Base-by-base conservation (phyloP, 2,329 filamentous ascomycete species). In the Pseudogymnoascus verrucosus region DNA sequence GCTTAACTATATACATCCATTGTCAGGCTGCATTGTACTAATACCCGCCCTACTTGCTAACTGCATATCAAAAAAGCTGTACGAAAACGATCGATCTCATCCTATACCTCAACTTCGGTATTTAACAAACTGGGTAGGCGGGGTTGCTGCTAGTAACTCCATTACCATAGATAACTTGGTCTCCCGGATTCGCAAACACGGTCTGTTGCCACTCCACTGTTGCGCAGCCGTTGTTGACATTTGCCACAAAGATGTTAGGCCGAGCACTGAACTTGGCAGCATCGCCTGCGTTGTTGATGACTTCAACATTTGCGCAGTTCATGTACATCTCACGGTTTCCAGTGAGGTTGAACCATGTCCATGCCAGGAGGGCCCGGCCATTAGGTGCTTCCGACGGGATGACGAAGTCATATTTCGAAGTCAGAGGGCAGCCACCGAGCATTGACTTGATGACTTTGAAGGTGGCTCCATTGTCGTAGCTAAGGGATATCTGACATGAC, bases 311-410 rank as follows among this genome's bases (percentile, higher is more conserved):
- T 36, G 87, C 80, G 7, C 85, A 88, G 71, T 87, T 85, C 83
- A 86, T 86, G 76, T 89, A 89, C 78, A 86, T 85, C 68, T 88
- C 85, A 16, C 84, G 78, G 69, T 87, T 87, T 2, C 84, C 84
- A 26, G 82, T 69, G 47, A 57, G 26, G 71, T 85, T 85, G 71
- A 83, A 84, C 81, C 82, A 84, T 4, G 80, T 82, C 86, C 85
- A 74, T 1, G 68, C 68, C 19, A 74, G 71, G 7, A 74, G 60
- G 1, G 71, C 70, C 0, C 21, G 16, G 14, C 69, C 70, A 19
- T 65, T 61, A 12, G 65, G 65, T 14, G 67, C 67, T 59, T 74
- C 72, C 0, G 68, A 66, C 3, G 72, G 72, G 28, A 73, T 63
- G 5, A 66, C 69, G 63, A 74, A 71, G 0, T 23, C 14, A 23